Base-by-base conservation (phyloP, 1,284 basidiomycete genomes). In the Polyporus tsugae region DNA sequence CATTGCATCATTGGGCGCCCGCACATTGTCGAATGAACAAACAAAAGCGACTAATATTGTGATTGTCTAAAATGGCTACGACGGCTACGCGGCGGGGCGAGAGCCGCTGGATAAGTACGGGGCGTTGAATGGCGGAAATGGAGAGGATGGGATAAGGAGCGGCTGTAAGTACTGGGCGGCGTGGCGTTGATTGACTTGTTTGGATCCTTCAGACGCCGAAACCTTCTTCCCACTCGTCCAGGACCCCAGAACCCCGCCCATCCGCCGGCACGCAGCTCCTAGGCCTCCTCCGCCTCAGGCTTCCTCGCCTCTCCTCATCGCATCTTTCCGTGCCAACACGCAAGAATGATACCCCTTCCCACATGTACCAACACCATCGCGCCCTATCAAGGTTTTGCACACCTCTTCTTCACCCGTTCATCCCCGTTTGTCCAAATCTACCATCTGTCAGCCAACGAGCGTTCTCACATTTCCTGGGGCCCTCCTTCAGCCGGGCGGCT, bases 111-210 rank as follows among this genome's bases (percentile, higher is more conserved):
- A 64, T 70, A 66, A 70, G 70, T 70, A 73, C 72, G 67, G 72
- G 69, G 66, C 74, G 63, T 72, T 67, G 68, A 70, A 64, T 70
- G 55, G 72, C 61, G 72, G 63, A 74, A 70, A 72, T 72, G 70
- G 74, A 70, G 70, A 55, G 68, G 71, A 62, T 66, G 71, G 66
- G 63, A 65, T 68, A 73, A 67, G 29, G 57, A 38, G 35, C 69
- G 68, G 72, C 69, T 70, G 71, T 70, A n/a, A n/a, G n/a, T n/a
- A 69, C 69, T 73, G 65, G 72, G 72, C 75, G 73, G 72, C 75
- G 75, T 75, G 76, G 77, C 76, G 75, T 76, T 77, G 75, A 77
- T 76, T 78, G 72, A 75, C 78, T 74, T 71, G 74, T 78, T 74
- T 69, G 74, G 76, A 64, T 64, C 42, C 7, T 42, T 57, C 69